phyloP scores from a whole-genome alignment of 2,329 filamentous ascomycete species.

The Didymella segeticola region DNA sequence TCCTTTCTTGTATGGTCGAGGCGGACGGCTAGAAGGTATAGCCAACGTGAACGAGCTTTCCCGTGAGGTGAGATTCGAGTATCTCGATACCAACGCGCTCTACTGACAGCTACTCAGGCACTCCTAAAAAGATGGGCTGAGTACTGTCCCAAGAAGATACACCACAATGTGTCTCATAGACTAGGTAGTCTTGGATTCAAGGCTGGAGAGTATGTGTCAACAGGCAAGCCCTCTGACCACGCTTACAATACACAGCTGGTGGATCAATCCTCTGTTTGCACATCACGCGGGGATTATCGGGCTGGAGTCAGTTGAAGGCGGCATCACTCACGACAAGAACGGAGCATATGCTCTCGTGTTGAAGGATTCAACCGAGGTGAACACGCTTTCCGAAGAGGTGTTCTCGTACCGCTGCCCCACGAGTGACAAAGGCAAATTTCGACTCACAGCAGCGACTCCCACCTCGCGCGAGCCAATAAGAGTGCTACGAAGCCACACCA shows the following conservation, averaged over 20 bases:
- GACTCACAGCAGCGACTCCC: constrained; percentile 52
- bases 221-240: background rate
- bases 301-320: constrained; percentile 49
- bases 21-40: constrained; percentile 53
- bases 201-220: constrained; percentile 53
- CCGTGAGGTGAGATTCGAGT: constrained; percentile 40
- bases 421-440: constrained; percentile 53
- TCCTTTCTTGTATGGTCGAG: constrained; percentile 52
- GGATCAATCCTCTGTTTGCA: constrained; percentile 58
- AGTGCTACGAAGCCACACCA: constrained; percentile 53
- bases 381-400: constrained; percentile 37
- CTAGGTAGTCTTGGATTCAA: constrained; percentile 54
- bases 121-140: constrained; percentile 44
- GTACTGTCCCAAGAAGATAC: constrained; percentile 39
- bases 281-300: constrained; percentile 58
- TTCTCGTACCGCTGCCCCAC: constrained; percentile 53
- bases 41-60: constrained; percentile 48
- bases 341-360: constrained; percentile 57
- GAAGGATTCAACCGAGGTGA: constrained; percentile 49
- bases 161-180: constrained; percentile 41
- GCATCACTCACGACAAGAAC: constrained; percentile 51
- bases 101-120: constrained; percentile 26
- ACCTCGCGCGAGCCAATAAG: constrained; percentile 52
- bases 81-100: background rate
- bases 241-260: constrained; percentile 51